Evolutionary conservation across 768 basidiomycete genomes (phyloP).

Genomic region (Lactarius hatsudake): DNA sequence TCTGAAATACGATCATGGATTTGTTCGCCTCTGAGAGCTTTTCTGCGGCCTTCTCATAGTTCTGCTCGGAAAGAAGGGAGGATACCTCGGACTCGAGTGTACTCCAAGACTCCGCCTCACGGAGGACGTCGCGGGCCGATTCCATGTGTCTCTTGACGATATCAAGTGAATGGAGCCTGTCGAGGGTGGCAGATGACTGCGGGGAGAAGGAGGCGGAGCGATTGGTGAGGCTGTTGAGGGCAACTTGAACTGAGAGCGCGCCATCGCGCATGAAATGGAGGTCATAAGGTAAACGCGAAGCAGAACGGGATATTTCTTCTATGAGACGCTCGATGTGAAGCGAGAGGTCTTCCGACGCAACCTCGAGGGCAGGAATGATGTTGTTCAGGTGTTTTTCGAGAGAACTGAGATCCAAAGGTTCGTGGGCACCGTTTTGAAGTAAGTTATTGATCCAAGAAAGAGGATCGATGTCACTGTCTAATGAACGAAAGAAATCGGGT

Average conservation of each 20-base stretch:
- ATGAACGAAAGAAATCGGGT: slow-evolving; percentile 20
- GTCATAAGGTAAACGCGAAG: slow-evolving; percentile 92
- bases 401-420: slow-evolving; percentile 34
- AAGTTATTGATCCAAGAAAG: slow-evolving; percentile 36
- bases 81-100: slow-evolving; percentile 92
- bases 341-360: slow-evolving; percentile 87
- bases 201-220: slow-evolving; percentile 52
- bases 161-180: slow-evolving; percentile 78
- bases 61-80: slow-evolving; percentile 71
- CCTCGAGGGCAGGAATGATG: slow-evolving; percentile 75
- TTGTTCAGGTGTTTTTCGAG: slow-evolving; percentile 75
- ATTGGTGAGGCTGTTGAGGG: slow-evolving; percentile 60
- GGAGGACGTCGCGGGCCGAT: slow-evolving; percentile 80
- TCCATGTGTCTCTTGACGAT: slow-evolving; percentile 85
- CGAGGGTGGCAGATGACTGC: slow-evolving; percentile 64
- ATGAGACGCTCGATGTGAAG: slow-evolving; percentile 83
- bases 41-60: slow-evolving; percentile 88
- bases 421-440: slow-evolving; percentile 17
- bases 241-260: slow-evolving; percentile 69
- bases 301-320: slow-evolving; percentile 86
- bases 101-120: slow-evolving; percentile 96
- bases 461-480: slow-evolving; percentile 32
- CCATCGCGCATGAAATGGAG: slow-evolving; percentile 96
- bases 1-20: slow-evolving; percentile 90
- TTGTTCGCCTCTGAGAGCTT: slow-evolving; percentile 85